Evolutionary conservation across 495 filamentous ascomycete genomes (phyloP).

Genomic region (Penicillium atrosanguineum): DNA sequence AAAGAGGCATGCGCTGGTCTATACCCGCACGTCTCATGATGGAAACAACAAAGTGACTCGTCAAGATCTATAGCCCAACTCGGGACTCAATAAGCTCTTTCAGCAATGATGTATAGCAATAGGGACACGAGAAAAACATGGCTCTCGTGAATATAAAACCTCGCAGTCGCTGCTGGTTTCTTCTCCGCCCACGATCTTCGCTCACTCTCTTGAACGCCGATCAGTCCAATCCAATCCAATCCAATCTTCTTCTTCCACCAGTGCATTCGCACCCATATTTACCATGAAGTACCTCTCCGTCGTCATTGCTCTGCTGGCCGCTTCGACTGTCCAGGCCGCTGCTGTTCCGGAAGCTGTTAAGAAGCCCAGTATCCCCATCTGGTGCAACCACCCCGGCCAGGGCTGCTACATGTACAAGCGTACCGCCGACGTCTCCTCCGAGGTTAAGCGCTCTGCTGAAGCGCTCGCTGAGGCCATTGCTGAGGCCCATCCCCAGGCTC

Average conservation of each 20-base stretch:
- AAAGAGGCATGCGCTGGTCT: background rate
- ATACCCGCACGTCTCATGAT: background rate
- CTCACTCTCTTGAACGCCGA: conserved; percentile 9
- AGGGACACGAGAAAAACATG: background rate
- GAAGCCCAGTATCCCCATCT: conserved; percentile 1
- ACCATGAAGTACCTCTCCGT: conserved; percentile 51
- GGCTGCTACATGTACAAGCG: conserved; percentile 32
- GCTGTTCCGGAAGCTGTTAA: conserved; percentile 6
- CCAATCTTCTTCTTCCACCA: conserved; percentile 4
- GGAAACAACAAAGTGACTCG: background rate
- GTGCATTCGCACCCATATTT: conserved; percentile 1
- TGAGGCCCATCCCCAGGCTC: conserved; percentile 26
- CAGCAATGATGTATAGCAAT: background rate
- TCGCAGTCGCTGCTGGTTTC: background rate
- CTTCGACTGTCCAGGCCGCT: conserved; percentile 34
- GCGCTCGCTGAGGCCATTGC: conserved; percentile 46
- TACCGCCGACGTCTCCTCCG: conserved; percentile 26
- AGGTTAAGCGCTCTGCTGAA: conserved; percentile 52
- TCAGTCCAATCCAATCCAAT: conserved; percentile 5
- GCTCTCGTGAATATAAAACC: background rate
- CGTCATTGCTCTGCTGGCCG: conserved; percentile 37
- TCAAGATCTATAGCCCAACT: background rate
- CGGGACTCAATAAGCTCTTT: conserved; percentile 4
- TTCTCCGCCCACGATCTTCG: conserved; percentile 12
- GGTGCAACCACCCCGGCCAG: conserved; percentile 19